These are phyloP conservation scores for Sporothrix brunneoviolacea DNA, from an alignment of 2,329 filamentous ascomycete genomes.

Conservation along the genomic window DNA sequence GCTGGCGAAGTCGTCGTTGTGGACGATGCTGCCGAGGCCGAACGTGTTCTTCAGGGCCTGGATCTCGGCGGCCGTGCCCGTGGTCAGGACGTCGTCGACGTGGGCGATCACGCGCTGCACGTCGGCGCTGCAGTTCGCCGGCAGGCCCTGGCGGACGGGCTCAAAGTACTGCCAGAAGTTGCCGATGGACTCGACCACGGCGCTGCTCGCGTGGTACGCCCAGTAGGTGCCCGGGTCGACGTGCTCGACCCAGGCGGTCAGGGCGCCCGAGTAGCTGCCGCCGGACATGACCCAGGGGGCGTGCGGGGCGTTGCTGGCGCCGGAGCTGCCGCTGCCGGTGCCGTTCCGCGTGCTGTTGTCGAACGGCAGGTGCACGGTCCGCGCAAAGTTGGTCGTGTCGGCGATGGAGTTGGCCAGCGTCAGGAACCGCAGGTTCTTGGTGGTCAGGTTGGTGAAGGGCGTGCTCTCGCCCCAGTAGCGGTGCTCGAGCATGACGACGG, in stretches of 20 bases:
- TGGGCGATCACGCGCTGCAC: slow-evolving; percentile 44
- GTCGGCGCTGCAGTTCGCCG: slow-evolving; percentile 50
- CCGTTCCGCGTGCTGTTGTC: slow-evolving; percentile 30
- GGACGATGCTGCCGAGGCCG: slow-evolving; percentile 36
- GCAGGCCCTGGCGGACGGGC: slow-evolving; percentile 47
- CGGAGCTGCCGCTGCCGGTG: slow-evolving; percentile 24
- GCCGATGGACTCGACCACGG: slow-evolving; percentile 45
- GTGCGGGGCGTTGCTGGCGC: slow-evolving; percentile 38
- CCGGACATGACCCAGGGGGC: slow-evolving; percentile 51
- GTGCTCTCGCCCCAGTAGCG: slow-evolving; percentile 37
- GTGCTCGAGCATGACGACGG: slow-evolving; percentile 36
- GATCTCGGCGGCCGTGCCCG: slow-evolving; percentile 33
- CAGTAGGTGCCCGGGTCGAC: slow-evolving; percentile 50
- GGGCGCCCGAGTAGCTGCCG: slow-evolving; percentile 49
- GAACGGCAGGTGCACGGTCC: slow-evolving; percentile 43
- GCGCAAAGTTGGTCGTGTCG: slow-evolving; percentile 35
- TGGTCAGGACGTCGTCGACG: slow-evolving; percentile 40
- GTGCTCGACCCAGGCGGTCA: slow-evolving; percentile 46
- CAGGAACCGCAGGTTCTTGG: slow-evolving; percentile 32
- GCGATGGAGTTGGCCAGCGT: slow-evolving; percentile 36
- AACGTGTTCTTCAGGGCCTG: slow-evolving; percentile 44
- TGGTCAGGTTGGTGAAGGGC: slow-evolving; percentile 29
- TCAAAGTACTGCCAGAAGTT: slow-evolving; percentile 52
- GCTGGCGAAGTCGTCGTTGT: slow-evolving; percentile 41
- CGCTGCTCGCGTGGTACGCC: slow-evolving; percentile 52